Conservation (phyloP, 306 rosid genomes). For the Neltuma alba region DNA sequence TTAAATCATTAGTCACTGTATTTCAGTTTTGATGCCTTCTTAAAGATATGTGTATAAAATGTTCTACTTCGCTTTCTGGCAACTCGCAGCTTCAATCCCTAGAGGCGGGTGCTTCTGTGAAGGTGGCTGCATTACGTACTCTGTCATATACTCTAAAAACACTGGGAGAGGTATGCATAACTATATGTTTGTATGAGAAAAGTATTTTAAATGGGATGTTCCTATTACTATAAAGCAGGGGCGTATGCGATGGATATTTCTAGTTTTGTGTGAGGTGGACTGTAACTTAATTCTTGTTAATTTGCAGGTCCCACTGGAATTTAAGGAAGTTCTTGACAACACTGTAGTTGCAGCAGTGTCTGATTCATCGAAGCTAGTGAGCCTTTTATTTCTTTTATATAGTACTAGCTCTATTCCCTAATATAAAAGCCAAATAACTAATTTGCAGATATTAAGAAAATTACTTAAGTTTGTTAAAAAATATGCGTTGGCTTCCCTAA, state of each 20-base stretch:
- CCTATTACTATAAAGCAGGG: slow-evolving; percentile 1
- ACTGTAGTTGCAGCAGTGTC: slow-evolving; percentile 89
- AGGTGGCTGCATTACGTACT: slow-evolving; percentile 82
- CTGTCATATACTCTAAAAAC: slow-evolving; percentile 80
- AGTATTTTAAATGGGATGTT: slow-evolving; percentile 7
- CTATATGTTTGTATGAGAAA: slow-evolving; percentile 16
- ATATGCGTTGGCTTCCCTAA: no score
- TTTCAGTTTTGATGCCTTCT: slow-evolving; percentile 16
- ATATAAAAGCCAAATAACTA: no score
- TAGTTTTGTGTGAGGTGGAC: background rate
- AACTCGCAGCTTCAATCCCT: slow-evolving; percentile 70
- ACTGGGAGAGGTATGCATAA: slow-evolving; percentile 77
- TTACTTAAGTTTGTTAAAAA: no score
- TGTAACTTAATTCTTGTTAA: slow-evolving; percentile 19
- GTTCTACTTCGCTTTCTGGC: slow-evolving; percentile 24
- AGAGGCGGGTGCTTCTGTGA: slow-evolving; percentile 85
- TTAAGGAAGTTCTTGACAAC: slow-evolving; percentile 88
- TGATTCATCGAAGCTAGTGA: slow-evolving; percentile 86
- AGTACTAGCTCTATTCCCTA: no score
- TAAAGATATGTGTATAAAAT: slow-evolving; percentile 4
- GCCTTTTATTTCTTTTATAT: slow-evolving; percentile 34
- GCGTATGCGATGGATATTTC: slow-evolving; percentile 10
- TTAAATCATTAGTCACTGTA: slow-evolving; percentile 13
- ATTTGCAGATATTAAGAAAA: no score
- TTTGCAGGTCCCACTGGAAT: slow-evolving; percentile 87